Evolutionary conservation across 2,329 filamentous ascomycete species (phyloP).

Genomic region (Colletotrichum limetticola): DNA sequence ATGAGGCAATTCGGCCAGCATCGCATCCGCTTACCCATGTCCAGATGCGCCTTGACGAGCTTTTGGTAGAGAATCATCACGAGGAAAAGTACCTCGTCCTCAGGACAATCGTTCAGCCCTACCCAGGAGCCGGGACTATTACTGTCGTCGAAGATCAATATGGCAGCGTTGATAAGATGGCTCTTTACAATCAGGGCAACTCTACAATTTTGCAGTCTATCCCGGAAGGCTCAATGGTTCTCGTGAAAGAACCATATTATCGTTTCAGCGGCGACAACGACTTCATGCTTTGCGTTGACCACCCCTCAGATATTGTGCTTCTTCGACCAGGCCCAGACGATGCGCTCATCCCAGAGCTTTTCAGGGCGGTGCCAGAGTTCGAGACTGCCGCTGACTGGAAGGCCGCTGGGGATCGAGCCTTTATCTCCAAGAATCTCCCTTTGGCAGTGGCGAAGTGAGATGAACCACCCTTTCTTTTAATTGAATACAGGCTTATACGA

Average conservation of each 20-base stretch:
- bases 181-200: slow-evolving; percentile 50
- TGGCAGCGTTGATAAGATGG: slow-evolving; percentile 49
- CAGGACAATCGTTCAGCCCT: slow-evolving; percentile 44
- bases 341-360: background rate
- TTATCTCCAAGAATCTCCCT: slow-evolving; percentile 45
- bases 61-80: slow-evolving; percentile 47
- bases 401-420: slow-evolving; percentile 37
- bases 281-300: slow-evolving; percentile 48
- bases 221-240: slow-evolving; percentile 44
- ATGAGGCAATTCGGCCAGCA: no score
- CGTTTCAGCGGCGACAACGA: slow-evolving; percentile 44
- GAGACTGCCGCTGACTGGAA: slow-evolving; percentile 35
- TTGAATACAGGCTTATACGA: background rate
- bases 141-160: slow-evolving; percentile 48
- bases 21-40: background rate
- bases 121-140: slow-evolving; percentile 46
- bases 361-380: slow-evolving; percentile 15
- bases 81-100: slow-evolving; percentile 45
- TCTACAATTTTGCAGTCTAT: slow-evolving; percentile 45
- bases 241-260: slow-evolving; percentile 51
- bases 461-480: rapidly evolving
- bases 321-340: slow-evolving; percentile 42
- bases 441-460: slow-evolving; percentile 46
- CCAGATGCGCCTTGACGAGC: slow-evolving; percentile 43
- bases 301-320: slow-evolving; percentile 46